A percentile compares a stretch with the other conserved stretches of the same genome.
phyloP scores from a whole-genome alignment of 306 rosid species.

The Cicer arietinum region DNA sequence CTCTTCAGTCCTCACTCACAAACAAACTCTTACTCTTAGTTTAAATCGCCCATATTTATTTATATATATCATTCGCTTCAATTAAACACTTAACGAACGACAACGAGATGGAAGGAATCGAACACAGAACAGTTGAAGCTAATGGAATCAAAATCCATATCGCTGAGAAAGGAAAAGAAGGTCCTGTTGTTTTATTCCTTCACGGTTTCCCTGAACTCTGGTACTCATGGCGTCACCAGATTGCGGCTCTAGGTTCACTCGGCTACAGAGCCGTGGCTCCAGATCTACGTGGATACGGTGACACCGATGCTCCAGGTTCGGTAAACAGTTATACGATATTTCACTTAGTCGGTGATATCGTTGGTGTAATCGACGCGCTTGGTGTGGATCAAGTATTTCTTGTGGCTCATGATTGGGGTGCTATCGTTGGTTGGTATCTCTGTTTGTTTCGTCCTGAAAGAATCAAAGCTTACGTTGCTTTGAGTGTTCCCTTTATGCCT shows the following conservation, averaged over 20 bases:
- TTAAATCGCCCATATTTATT: no score
- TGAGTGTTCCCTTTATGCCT: slow-evolving; percentile 42
- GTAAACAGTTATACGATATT: slow-evolving; percentile 6
- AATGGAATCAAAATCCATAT: slow-evolving; percentile 56
- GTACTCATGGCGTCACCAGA: slow-evolving; percentile 56
- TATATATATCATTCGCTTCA: no score
- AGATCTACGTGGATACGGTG: slow-evolving; percentile 50
- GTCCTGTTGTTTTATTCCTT: slow-evolving; percentile 46
- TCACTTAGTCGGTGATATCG: slow-evolving; percentile 46
- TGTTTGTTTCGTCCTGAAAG: slow-evolving; percentile 44
- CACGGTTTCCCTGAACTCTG: slow-evolving; percentile 58
- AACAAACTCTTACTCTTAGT: no score
- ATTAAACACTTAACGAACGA: no score
- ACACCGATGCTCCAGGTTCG: slow-evolving; percentile 38
- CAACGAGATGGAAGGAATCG: slow-evolving; percentile 40
- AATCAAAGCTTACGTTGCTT: slow-evolving; percentile 47
- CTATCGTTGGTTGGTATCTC: slow-evolving; percentile 46
- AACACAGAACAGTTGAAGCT: slow-evolving; percentile 44
- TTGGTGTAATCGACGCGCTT: slow-evolving; percentile 26
- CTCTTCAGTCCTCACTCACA: no score
- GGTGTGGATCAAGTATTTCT: slow-evolving; percentile 44
- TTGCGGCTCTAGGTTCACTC: slow-evolving; percentile 36
- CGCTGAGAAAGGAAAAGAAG: slow-evolving; percentile 52
- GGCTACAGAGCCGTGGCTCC: slow-evolving; percentile 46
- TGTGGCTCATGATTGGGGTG: slow-evolving; percentile 57